phyloP scores from a whole-genome alignment of 768 basidiomycete genomes.

The Calocera cornea region DNA sequence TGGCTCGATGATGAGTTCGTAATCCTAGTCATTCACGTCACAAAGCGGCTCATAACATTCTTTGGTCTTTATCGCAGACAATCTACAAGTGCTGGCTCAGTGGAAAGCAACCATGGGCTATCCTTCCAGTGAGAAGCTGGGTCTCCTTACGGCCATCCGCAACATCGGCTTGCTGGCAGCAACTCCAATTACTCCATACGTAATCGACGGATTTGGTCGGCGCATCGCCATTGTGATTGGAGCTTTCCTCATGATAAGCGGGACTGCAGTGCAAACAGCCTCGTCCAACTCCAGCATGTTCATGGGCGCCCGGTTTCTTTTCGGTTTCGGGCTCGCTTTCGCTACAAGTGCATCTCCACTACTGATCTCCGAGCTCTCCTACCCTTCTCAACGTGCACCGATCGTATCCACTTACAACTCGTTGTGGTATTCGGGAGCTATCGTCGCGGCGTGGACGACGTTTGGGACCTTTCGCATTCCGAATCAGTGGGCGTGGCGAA shows the following conservation, averaged over 20 bases:
- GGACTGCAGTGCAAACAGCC: background rate
- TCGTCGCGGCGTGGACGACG: slow-evolving; percentile 11
- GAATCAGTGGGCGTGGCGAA: slow-evolving; percentile 10
- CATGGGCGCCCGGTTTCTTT: slow-evolving; percentile 9
- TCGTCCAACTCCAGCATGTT: slow-evolving; percentile 6
- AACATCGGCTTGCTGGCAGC: slow-evolving; percentile 7
- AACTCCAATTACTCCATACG: background rate
- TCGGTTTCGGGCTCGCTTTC: slow-evolving; percentile 9
- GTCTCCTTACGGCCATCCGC: slow-evolving; percentile 14
- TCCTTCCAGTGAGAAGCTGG: slow-evolving; percentile 16
- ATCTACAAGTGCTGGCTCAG: slow-evolving; percentile 14
- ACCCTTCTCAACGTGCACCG: slow-evolving; percentile 10
- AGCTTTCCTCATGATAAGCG: slow-evolving; percentile 5
- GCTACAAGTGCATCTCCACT: slow-evolving; percentile 9
- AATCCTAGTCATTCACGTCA: background rate
- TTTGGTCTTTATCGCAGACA: no score
- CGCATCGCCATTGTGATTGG: slow-evolving; percentile 7
- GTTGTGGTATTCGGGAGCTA: slow-evolving; percentile 1
- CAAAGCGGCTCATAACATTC: no score
- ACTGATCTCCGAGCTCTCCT: slow-evolving; percentile 9
- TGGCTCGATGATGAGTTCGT: slow-evolving; percentile 10
- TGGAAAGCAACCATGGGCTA: slow-evolving; percentile 15
- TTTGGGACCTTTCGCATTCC: slow-evolving; percentile 7
- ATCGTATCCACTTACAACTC: slow-evolving; percentile 8
- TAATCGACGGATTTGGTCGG: background rate